These are phyloP conservation scores for Tetracladium setigerum DNA, from an alignment of 495 filamentous ascomycete species.

Conservation along the genomic window DNA sequence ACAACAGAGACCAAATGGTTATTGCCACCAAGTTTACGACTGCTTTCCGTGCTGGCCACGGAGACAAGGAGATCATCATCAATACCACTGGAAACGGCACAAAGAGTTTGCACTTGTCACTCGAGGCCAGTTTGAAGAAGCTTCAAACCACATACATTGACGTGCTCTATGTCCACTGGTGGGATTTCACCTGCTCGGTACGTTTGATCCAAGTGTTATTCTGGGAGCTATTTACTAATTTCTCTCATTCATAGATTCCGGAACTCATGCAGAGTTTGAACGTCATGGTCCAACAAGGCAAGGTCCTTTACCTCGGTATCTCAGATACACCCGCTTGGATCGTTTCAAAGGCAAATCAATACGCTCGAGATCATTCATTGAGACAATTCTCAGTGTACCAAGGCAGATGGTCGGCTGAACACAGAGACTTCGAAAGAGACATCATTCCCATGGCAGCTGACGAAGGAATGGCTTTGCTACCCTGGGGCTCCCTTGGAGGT, in stretches of 20 bases:
- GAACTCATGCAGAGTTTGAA: constrained; percentile 67
- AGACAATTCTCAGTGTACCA: constrained; percentile 62
- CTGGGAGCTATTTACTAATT: constrained; percentile 24
- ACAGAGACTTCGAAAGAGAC: constrained; percentile 63
- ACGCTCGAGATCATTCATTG: constrained; percentile 56
- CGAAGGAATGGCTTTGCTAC: constrained; percentile 64
- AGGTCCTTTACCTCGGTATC: constrained; percentile 65
- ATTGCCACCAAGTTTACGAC: constrained; percentile 67
- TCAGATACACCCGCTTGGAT: constrained; percentile 67
- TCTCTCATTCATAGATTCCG: constrained; percentile 31
- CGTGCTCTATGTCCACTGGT: constrained; percentile 56
- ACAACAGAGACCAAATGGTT: constrained; percentile 51
- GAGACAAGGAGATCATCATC: constrained; percentile 40
- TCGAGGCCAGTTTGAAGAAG: constrained; percentile 49
- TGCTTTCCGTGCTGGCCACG: constrained; percentile 26
- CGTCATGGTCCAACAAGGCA: constrained; percentile 47
- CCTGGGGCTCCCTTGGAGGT: constrained; percentile 57
- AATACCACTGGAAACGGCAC: constrained; percentile 51
- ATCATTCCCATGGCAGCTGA: constrained; percentile 57
- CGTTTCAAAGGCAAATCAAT: constrained; percentile 58
- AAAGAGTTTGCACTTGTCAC: constrained; percentile 47
- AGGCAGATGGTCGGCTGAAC: constrained; percentile 52
- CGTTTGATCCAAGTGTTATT: not conserved
- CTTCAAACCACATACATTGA: constrained; percentile 62
- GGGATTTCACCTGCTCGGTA: constrained; percentile 41